Conservation (phyloP, 2,329 filamentous ascomycete species). For the Stemphylium vesicarium region DNA sequence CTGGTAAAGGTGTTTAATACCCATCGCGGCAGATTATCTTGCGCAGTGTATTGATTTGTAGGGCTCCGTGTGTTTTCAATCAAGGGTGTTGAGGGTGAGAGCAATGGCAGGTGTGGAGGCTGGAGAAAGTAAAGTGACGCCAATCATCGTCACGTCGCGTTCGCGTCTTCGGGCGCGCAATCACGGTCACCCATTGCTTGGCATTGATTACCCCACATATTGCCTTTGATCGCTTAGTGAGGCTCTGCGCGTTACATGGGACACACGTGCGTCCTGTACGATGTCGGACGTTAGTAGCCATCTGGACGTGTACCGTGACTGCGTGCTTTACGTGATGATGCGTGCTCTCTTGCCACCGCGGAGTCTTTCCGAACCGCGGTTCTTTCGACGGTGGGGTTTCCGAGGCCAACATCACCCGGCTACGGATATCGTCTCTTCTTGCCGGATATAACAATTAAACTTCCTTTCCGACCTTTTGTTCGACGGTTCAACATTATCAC, state of each 20-base stretch:
- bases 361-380: constrained; percentile 35
- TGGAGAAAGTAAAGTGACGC: constrained; percentile 25
- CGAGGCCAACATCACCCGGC: constrained; percentile 30
- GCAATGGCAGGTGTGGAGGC: constrained; percentile 18
- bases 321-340: constrained; percentile 10
- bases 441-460: constrained; percentile 1
- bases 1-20: constrained; percentile 55
- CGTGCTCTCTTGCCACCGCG: constrained; percentile 25
- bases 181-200: constrained; percentile 38
- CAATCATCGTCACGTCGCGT: constrained; percentile 35
- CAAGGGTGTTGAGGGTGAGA: constrained; percentile 6
- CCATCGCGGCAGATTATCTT: constrained; percentile 34
- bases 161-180: constrained; percentile 30
- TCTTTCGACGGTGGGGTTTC: constrained; percentile 26
- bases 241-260: constrained; percentile 4
- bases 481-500: background rate
- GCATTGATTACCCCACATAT: constrained; percentile 17
- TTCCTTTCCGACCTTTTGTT: background rate
- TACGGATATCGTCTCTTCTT: constrained; percentile 5
- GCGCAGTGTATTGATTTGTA: background rate
- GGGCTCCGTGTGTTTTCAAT: background rate
- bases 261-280: background rate
- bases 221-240: constrained; percentile 9
- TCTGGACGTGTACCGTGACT: background rate
- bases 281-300: background rate